A percentile compares a stretch with the other conserved stretches of the same genome.
Conservation (phyloP, 306 rosid species). For the Comarum palustre region DNA sequence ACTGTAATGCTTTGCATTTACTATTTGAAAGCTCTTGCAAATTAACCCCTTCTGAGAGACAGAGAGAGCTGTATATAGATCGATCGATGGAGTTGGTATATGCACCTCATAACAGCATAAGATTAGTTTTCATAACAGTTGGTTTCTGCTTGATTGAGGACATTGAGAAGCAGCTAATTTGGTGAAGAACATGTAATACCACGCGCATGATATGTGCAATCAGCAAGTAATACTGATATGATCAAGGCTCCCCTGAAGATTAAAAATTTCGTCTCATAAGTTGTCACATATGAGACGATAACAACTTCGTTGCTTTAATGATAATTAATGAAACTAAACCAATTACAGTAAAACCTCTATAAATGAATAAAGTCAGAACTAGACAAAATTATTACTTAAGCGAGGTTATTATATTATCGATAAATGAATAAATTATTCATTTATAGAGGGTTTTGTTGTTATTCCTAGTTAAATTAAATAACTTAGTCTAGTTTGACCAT, state of each 20-base stretch:
- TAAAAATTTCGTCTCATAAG: too few species aligned
- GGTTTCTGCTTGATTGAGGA: not conserved
- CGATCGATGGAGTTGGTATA: not conserved
- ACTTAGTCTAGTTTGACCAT: too few species aligned
- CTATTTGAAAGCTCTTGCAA: slow-evolving; percentile 60
- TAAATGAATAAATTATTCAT: too few species aligned
- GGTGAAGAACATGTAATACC: slow-evolving; percentile 11
- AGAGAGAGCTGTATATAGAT: not conserved
- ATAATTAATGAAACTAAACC: too few species aligned
- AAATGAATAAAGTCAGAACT: too few species aligned
- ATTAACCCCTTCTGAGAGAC: slow-evolving; percentile 34
- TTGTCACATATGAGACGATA: too few species aligned
- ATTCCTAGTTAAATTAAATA: too few species aligned
- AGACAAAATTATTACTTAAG: too few species aligned
- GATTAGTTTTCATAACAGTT: slow-evolving; percentile 25
- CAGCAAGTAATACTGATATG: not conserved
- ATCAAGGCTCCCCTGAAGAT: not conserved
- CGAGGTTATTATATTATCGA: too few species aligned
- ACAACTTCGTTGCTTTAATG: too few species aligned
- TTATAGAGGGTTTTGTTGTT: too few species aligned
- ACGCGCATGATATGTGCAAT: not conserved
- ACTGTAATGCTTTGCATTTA: slow-evolving; percentile 41
- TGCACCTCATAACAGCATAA: slow-evolving; percentile 27
- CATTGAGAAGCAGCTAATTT: slow-evolving; percentile 17
- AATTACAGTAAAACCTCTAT: too few species aligned